Percentiles rank a stretch among this genome's conserved stretches.
phyloP scores from a whole-genome alignment of 345 rosid genomes.

The Abelmoschus esculentus region DNA sequence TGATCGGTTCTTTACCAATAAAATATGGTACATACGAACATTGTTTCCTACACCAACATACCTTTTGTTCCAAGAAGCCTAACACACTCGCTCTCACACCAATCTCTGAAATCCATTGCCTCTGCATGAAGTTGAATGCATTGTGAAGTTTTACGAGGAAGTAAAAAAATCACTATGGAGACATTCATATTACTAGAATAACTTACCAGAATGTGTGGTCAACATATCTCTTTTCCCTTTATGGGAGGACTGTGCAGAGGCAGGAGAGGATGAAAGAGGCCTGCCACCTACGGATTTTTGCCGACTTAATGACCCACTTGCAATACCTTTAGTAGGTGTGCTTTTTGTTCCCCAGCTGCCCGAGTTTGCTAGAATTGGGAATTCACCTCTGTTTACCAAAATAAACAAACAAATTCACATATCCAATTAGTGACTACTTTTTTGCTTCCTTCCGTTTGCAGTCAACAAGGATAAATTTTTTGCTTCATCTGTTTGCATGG shows the following conservation, averaged over 20 bases:
- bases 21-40: not conserved
- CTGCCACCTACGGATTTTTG: conserved; percentile 58
- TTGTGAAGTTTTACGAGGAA: not conserved
- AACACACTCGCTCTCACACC: conserved; percentile 83
- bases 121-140: conserved; percentile 42
- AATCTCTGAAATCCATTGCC: conserved; percentile 86
- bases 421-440: not conserved
- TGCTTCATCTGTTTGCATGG: not conserved
- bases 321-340: conserved; percentile 44
- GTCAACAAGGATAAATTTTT: not conserved
- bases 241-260: conserved; percentile 35
- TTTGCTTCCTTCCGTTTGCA: not conserved
- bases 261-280: conserved; percentile 46
- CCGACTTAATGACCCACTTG: conserved; percentile 44
- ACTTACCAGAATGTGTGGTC: conserved; percentile 64
- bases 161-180: not conserved
- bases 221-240: conserved; percentile 52
- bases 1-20: not conserved
- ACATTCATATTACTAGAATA: not conserved
- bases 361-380: conserved; percentile 52
- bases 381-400: conserved; percentile 44
- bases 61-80: conserved; percentile 89
- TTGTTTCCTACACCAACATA: conserved; percentile 14
- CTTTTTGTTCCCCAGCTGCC: conserved; percentile 70
- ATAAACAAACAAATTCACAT: not conserved